Evolutionary conservation across 768 basidiomycete genomes (phyloP), one percentile per base, ranked within the genome.

Genomic region (Lactarius hatsudake): DNA sequence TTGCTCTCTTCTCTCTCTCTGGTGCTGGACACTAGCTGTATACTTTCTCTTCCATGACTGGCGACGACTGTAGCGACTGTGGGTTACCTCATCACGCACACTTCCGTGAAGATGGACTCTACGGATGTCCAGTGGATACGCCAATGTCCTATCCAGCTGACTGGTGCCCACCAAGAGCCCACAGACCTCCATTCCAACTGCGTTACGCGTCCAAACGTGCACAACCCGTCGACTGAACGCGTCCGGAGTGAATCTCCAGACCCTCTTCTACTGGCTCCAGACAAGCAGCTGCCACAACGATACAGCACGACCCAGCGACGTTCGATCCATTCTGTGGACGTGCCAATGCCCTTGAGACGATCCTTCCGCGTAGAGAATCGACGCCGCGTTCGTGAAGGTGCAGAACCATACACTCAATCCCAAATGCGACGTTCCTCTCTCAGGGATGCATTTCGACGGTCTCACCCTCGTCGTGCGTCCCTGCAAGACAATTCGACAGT

Each of bases 31-130:
- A 67, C 66, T 38, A n/a, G 20, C 2, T 2, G 36, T 26, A 1
- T n/a, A 23, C 26, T 40, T 28, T 64, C 18, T 34, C 2, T 40
- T 8, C 60, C 42, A 68, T 68, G 67, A 9, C 42, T 5, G 58
- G 60, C 40, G 67, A 61, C 32, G 54, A 38, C 43, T 68, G 67
- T 18, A 64, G 43, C 43, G 63, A 60, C 45, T 68, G 67, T 10
- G 63, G 63, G 54, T 48, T 63, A 8, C 28, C 62, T 40, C 42
- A 56, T 23, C 13, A 34, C 42, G 20, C 56, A 15, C 67, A 68
- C 34, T 13, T 55, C 51, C 58, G 67, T 9, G 63, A 64, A 54
- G 67, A 68, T 38, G 67, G 63, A 7, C 23, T 68, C 38, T 64
- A 57, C 34, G 63, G 42, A 20, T 68, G 67, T 34, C 67, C 62